Percentiles rank a stretch among this genome's conserved stretches.
These are phyloP conservation scores for Vitis hybrid DNA, from an alignment of 177 flowering plant genomes.

Conservation along the genomic window DNA sequence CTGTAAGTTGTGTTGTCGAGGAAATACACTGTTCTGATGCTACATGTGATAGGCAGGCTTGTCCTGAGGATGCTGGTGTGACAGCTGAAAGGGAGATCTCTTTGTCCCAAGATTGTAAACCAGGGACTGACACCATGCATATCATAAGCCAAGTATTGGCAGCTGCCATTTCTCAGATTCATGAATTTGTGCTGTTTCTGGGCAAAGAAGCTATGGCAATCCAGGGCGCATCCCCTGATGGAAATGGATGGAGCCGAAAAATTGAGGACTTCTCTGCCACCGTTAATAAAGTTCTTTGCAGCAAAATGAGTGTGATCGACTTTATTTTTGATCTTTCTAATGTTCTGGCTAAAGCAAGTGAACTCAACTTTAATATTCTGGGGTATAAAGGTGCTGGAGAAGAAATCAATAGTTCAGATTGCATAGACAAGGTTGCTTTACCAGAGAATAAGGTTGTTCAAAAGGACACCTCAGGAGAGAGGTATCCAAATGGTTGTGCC, in stretches of 20 bases:
- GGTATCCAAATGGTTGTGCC: constrained; percentile 44
- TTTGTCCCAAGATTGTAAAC: constrained; percentile 24
- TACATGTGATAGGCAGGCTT: constrained; percentile 25
- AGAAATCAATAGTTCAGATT: constrained; percentile 65
- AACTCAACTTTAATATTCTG: constrained; percentile 48
- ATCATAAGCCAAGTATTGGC: constrained; percentile 37
- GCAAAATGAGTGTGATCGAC: constrained; percentile 38
- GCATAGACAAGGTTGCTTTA: constrained; percentile 85
- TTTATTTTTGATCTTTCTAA: constrained; percentile 70
- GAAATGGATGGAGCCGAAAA: constrained; percentile 35
- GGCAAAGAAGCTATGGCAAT: constrained; percentile 61
- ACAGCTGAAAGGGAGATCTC: constrained; percentile 27
- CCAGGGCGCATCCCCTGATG: constrained; percentile 39
- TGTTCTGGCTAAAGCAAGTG: constrained; percentile 60
- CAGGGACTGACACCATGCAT: constrained; percentile 14
- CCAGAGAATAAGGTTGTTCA: constrained; percentile 63
- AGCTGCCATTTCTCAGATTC: constrained; percentile 62
- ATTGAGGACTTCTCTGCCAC: constrained; percentile 55
- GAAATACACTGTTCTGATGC: constrained; percentile 34
- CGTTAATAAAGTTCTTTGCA: constrained; percentile 38
- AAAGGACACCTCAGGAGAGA: constrained; percentile 44
- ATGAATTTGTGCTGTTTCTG: constrained; percentile 60
- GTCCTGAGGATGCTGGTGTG: constrained; percentile 33
- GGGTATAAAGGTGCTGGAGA: constrained; percentile 50
- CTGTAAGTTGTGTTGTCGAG: constrained; percentile 26